Base-by-base conservation (phyloP, 495 filamentous ascomycete species). In the Cryomyces minteri region DNA sequence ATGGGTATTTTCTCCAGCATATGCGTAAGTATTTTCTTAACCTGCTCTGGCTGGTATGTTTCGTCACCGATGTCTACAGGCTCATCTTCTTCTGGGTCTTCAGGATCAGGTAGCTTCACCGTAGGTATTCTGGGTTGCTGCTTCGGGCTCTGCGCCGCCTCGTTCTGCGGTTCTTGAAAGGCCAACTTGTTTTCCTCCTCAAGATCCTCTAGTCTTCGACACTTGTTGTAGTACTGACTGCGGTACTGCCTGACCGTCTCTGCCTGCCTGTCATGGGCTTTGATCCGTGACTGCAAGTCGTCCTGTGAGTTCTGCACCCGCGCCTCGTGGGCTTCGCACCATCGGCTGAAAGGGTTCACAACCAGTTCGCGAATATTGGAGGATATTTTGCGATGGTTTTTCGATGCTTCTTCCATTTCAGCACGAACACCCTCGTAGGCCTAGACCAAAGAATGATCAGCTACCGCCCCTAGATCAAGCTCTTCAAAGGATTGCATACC, bases 181-280 rank as follows among this genome's bases (percentile, higher is more conserved):
- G 85, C 88, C 9, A 99, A 74, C 63, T 96, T 95, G 58, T 94
- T 94, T 70, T 99, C 90, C 62, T 99, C 90, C 54, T 96, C 92
- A 44, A 95, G 62, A 56, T 99, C 90, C 61, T 99, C 90, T 5
- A 95, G 79, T 39, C 93, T 72, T 40, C 90, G 82, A 56, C 90
- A 99, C 63, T 95, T 96, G 67, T 94, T 96, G 73, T 94, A 99
- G 63, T 99, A 99, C 50, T 80, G 76, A 56, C 87, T 95, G 39
- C 92, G 77, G 48, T 94, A 71, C 65, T 96, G 94, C 67, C 84
- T 83, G 32, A 92, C 85, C 28, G 72, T 57, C 44, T 96, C 92
- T 38, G 80, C 80, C 60, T 96, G 92, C 53, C 83, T 87, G 57
- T 94, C 85, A 55, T 94, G 84, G 39, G 80, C 72, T 66, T 93